Conservation (phyloP, 2,329 filamentous ascomycete species). For the Aspergillaceae sp. region DNA sequence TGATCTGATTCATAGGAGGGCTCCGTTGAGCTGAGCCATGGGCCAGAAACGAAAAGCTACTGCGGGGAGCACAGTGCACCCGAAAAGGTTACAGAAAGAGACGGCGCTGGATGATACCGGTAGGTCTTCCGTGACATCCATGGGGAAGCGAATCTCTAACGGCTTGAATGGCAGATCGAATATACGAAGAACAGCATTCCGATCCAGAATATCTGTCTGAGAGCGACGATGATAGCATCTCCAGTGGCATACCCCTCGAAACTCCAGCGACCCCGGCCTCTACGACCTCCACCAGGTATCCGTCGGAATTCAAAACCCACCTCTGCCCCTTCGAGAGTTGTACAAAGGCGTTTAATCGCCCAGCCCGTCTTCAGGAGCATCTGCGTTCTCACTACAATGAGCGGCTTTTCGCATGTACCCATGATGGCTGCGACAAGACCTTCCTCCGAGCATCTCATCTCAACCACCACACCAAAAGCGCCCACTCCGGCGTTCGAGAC, state of each 20-base stretch:
- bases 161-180: conserved; percentile 24
- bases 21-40: conserved; percentile 19
- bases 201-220: conserved; percentile 26
- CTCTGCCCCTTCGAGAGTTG: conserved; percentile 67
- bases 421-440: conserved; percentile 65
- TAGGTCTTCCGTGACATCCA: conserved; percentile 10
- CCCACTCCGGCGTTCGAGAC: conserved; percentile 62
- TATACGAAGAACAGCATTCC: conserved; percentile 25
- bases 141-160: conserved; percentile 3
- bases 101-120: conserved; percentile 19
- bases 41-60: conserved; percentile 28
- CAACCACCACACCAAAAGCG: conserved; percentile 73
- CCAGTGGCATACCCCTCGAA: conserved; percentile 28
- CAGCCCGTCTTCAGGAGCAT: conserved; percentile 70
- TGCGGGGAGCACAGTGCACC: conserved; percentile 15
- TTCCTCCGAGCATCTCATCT: conserved; percentile 84
- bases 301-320: conserved; percentile 68
- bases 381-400: conserved; percentile 78
- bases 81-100: conserved; percentile 26
- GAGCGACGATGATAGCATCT: conserved; percentile 17
- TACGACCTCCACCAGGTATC: conserved; percentile 41
- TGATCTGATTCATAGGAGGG: conserved; percentile 1
- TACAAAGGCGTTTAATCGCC: conserved; percentile 77
- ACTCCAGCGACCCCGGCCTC: conserved; percentile 46
- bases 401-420: conserved; percentile 65